Percentiles rank a stretch among this genome's conserved stretches.
phyloP scores from a whole-genome alignment of 495 filamentous ascomycete genomes.

The Cenococcum geophilum region DNA sequence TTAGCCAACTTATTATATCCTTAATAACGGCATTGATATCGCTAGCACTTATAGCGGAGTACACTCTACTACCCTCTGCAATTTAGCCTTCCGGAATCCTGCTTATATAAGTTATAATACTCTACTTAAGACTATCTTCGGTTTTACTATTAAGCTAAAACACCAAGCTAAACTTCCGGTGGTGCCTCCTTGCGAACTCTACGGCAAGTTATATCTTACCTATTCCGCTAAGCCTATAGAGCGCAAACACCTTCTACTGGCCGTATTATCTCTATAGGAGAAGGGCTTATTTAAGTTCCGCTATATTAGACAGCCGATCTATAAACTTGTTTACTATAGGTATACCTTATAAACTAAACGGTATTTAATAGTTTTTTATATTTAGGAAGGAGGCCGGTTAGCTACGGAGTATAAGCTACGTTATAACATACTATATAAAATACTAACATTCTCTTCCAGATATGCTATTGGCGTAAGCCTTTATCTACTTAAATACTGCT shows the following conservation, averaged over 20 bases:
- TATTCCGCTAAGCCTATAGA: background rate
- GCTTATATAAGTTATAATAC: background rate
- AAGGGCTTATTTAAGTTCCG: conserved; percentile 15
- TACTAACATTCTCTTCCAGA: too few relatives aligned
- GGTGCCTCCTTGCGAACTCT: background rate
- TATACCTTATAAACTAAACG: conserved; percentile 25
- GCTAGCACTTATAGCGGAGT: background rate
- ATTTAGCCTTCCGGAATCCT: background rate
- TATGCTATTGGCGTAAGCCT: too few relatives aligned
- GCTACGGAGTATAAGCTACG: too few relatives aligned
- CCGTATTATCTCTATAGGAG: conserved; percentile 16
- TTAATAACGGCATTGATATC: conserved; percentile 24
- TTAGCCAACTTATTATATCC: conserved; percentile 36
- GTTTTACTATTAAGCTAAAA: conserved; percentile 8
- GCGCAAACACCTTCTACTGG: background rate
- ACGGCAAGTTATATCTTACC: conserved; percentile 1
- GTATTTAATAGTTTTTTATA: conserved; percentile 5
- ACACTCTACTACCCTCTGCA: background rate
- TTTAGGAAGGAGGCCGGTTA: too few relatives aligned
- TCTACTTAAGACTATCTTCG: conserved; percentile 8
- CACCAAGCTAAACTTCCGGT: conserved; percentile 5
- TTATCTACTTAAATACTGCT: too few relatives aligned
- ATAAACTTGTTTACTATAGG: conserved; percentile 21
- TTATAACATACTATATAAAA: too few relatives aligned
- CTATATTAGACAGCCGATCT: conserved; percentile 12